Evolutionary conservation across 495 filamentous ascomycete genomes (phyloP), one percentile per base, ranked within the genome.

Genomic region (Annulohypoxylon maeteangense): DNA sequence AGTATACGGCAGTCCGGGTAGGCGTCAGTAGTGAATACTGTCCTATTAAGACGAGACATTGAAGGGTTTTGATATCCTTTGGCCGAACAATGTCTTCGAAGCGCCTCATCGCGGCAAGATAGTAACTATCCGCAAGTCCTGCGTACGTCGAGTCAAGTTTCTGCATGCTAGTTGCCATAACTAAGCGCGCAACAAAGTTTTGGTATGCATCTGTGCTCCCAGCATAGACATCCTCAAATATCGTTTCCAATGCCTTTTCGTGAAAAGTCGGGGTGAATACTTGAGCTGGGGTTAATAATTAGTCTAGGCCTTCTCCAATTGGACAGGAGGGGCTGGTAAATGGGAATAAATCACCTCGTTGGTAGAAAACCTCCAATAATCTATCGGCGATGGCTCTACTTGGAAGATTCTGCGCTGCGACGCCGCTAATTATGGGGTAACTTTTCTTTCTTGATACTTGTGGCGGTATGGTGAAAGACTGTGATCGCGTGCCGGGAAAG

Each of bases 11-110:
- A 22, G 93, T 96, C 50, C 93, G 83, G 0, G 94, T 97, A 3
- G 95, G 94, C 3, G 94, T 97, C 40, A 97, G 80, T 38, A 97
- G 83, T 8, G 95, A 97, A 81, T 98, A 98, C 75, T 95, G 92
- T 18, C 89, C 93, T 78, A 97, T 93, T 11, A 98, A 78, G 0
- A 90, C 86, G 47, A 97, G 87, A 70, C 94, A 97, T 78, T 98
- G 95, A n/a, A 98, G 81, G 0, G 95, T 94, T 72, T 88, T 90
- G 14, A 97, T 76, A 74, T 97, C 91, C 85, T 94, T 96, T 12
- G 88, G 87, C 63, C 88, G 87, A 38, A 97, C 83, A 11, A 94
- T 88, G 1, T 85, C 86, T 71, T 97, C 92, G 48, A 97, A 86
- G 68, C 88, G 91, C 31, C 88, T 88, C 75, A 97, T 86, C 10